Evolutionary conservation across 371 early-diverging fungal genomes (phyloP).

Genomic region (Mucor mucedo): DNA sequence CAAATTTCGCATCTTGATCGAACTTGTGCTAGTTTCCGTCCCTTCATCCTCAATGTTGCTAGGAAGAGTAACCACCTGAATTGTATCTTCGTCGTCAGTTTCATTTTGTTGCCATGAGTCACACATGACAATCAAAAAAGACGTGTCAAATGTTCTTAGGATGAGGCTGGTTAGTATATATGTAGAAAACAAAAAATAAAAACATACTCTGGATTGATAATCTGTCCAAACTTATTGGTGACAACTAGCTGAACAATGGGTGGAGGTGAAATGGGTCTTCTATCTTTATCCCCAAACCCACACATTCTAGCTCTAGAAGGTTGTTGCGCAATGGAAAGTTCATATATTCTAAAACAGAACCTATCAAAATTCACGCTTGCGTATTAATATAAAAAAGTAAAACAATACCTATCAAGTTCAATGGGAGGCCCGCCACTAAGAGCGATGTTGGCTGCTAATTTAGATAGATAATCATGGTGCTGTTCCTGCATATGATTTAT

Average conservation of each 20-base stretch:
- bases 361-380: not conserved
- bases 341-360: slow-evolving; percentile 16
- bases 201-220: slow-evolving; percentile 40
- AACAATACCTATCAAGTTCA: slow-evolving; percentile 1
- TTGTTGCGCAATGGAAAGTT: slow-evolving; percentile 62
- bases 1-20: slow-evolving; percentile 57
- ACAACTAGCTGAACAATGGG: slow-evolving; percentile 54
- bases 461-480: no score
- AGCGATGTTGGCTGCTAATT: no score
- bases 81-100: slow-evolving; percentile 53
- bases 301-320: slow-evolving; percentile 86
- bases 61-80: slow-evolving; percentile 15
- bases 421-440: not conserved
- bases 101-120: slow-evolving; percentile 62
- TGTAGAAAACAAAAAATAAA: not conserved
- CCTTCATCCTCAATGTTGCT: not conserved
- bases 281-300: slow-evolving; percentile 81
- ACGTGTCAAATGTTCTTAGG: slow-evolving; percentile 56
- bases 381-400: not conserved
- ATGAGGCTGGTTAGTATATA: not conserved
- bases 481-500: no score
- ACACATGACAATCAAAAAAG: slow-evolving; percentile 65
- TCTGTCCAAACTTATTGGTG: slow-evolving; percentile 34
- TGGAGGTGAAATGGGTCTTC: slow-evolving; percentile 65
- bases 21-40: slow-evolving; percentile 9